Percentiles rank a stretch among this genome's conserved stretches.
Evolutionary conservation across 192 early-diverging fungal genomes (phyloP).

Genomic region (Martensiomyces pterosporus): DNA sequence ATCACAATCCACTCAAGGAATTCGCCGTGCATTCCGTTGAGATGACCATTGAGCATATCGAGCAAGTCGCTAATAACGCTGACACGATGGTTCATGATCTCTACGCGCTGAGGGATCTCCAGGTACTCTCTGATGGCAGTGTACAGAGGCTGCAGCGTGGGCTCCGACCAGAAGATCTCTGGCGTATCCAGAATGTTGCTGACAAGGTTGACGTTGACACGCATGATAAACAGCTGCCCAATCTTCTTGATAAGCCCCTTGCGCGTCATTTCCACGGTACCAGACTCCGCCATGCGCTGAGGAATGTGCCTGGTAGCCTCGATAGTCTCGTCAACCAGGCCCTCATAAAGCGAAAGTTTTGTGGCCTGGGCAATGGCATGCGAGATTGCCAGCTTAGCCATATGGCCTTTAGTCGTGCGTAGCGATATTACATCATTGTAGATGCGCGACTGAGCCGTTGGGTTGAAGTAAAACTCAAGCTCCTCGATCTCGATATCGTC

Average conservation of each 20-base stretch:
- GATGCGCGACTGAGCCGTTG: constrained; percentile 60
- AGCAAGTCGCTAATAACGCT: constrained; percentile 87
- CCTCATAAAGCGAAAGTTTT: constrained; percentile 91
- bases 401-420: constrained; percentile 69
- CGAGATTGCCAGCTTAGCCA: constrained; percentile 91
- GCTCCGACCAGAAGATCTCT: constrained; percentile 91
- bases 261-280: constrained; percentile 87
- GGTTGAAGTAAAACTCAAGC: constrained; percentile 75
- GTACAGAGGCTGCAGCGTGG: constrained; percentile 74
- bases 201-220: constrained; percentile 86
- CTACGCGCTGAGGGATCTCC: constrained; percentile 81
- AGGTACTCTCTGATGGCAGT: constrained; percentile 75
- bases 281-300: constrained; percentile 87
- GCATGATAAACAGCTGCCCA: constrained; percentile 87
- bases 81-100: constrained; percentile 89
- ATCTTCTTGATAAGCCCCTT: constrained; percentile 93
- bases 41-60: constrained; percentile 93
- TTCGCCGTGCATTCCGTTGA: constrained; percentile 86
- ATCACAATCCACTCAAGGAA: constrained; percentile 96
- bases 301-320: constrained; percentile 84
- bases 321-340: constrained; percentile 89
- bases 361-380: constrained; percentile 95
- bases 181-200: constrained; percentile 88
- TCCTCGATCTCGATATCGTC: constrained; percentile 76
- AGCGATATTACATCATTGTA: constrained; percentile 89